These are phyloP conservation scores for Marasmius sp. DNA, from an alignment of 1,284 basidiomycete genomes.

Conservation along the genomic window DNA sequence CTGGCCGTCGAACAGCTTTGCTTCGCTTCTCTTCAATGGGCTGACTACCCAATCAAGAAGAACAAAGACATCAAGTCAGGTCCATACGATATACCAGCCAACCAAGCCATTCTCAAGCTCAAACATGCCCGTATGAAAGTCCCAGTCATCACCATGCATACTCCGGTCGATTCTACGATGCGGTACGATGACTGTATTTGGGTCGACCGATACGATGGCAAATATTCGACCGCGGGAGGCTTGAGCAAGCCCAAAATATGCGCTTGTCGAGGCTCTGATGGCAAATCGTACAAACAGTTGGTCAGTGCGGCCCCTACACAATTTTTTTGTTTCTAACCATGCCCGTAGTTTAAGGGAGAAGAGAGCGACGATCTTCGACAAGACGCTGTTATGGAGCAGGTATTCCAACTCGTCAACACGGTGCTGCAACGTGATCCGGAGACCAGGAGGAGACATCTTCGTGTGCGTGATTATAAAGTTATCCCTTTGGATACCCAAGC, in stretches of 20 bases:
- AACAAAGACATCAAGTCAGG: slow-evolving; percentile 27
- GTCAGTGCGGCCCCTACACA: slow-evolving; percentile 43
- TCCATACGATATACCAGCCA: slow-evolving; percentile 37
- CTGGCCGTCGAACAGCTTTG: slow-evolving; percentile 68
- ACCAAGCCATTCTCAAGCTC: slow-evolving; percentile 47
- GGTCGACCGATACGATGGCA: slow-evolving; percentile 61
- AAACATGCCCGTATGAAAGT: slow-evolving; percentile 39
- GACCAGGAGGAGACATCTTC: slow-evolving; percentile 72
- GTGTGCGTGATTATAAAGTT: slow-evolving; percentile 86
- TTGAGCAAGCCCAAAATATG: slow-evolving; percentile 84
- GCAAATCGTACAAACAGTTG: slow-evolving; percentile 75
- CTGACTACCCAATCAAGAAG: slow-evolving; percentile 55
- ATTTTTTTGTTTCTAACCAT: slow-evolving; percentile 5
- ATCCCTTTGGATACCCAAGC: slow-evolving; percentile 81
- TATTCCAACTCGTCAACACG: slow-evolving; percentile 88
- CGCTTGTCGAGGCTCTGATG: slow-evolving; percentile 70
- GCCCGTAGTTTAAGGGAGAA: slow-evolving; percentile 84
- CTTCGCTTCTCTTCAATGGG: slow-evolving; percentile 81
- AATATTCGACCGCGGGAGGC: slow-evolving; percentile 77
- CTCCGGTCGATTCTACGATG: slow-evolving; percentile 71
- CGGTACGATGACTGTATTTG: slow-evolving; percentile 69
- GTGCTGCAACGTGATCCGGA: slow-evolving; percentile 75
- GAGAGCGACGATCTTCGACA: slow-evolving; percentile 91
- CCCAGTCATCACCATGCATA: slow-evolving; percentile 78
- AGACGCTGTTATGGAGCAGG: slow-evolving; percentile 99